These are phyloP conservation scores for Clonostachys rhizophaga DNA, from an alignment of 2,329 filamentous ascomycete species.

Conservation along the genomic window DNA sequence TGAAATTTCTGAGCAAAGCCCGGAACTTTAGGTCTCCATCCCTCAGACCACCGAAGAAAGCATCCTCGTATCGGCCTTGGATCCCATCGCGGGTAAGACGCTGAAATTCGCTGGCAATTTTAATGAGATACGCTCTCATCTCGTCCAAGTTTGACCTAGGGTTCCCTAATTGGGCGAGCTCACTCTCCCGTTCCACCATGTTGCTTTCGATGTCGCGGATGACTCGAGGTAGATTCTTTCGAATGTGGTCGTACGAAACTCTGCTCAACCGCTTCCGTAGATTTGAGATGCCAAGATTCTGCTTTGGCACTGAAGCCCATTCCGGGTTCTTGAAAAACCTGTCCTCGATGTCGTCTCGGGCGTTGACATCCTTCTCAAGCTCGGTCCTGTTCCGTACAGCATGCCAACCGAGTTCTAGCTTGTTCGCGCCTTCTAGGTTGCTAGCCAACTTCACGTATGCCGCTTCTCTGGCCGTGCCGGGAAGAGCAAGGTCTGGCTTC, in stretches of 20 bases:
- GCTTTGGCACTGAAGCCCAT: constrained; percentile 9
- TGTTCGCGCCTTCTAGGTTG: constrained; percentile 4
- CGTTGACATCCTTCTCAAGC: neutral
- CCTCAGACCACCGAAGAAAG: constrained; percentile 24
- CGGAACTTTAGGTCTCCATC: constrained; percentile 15
- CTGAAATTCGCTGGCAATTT: constrained; percentile 27
- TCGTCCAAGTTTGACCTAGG: constrained; percentile 10
- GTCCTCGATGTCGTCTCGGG: constrained; percentile 17
- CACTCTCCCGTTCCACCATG: constrained; percentile 2
- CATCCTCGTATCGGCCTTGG: constrained; percentile 19
- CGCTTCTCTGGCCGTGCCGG: constrained; percentile 1
- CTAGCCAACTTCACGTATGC: constrained; percentile 13
- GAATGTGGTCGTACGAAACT: constrained; percentile 3
- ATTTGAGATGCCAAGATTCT: constrained; percentile 4
- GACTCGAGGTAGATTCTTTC: constrained; percentile 2
- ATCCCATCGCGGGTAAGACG: constrained; percentile 17
- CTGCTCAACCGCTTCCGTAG: constrained; percentile 5
- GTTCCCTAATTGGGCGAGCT: constrained; percentile 6
- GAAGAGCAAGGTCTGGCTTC: constrained; percentile 48
- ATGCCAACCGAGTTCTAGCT: constrained; percentile 1
- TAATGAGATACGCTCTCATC: constrained; percentile 23
- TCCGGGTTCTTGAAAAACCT: constrained; percentile 16
- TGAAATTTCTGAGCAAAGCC: constrained; percentile 19
- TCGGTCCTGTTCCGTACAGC: constrained; percentile 8
- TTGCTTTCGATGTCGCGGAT: constrained; percentile 5